phyloP scores from a whole-genome alignment of 73 alveolate genomes.

The Tetrahymena malaccensis region DNA sequence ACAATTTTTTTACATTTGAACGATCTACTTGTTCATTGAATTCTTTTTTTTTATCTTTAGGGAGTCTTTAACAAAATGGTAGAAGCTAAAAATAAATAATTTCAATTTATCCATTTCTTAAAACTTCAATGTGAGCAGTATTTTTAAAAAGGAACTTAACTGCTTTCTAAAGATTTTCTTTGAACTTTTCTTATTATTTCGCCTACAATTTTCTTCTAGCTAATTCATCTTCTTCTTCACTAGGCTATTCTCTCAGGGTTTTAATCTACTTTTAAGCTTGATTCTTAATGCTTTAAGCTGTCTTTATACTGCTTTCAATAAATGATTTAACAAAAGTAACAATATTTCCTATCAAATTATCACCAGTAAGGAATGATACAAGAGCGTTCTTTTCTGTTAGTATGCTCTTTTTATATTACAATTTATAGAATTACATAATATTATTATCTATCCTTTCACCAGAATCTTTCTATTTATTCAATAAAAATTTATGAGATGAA shows the following conservation, averaged over 20 bases:
- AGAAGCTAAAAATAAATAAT: constrained; percentile 32
- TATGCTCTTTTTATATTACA: neutral
- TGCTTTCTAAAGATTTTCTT: constrained; percentile 3
- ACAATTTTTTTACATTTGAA: constrained; percentile 34
- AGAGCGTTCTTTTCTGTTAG: constrained; percentile 13
- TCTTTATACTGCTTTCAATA: constrained; percentile 17
- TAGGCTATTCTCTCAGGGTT: neutral
- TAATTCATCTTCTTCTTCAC: constrained; percentile 9
- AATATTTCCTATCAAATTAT: constrained; percentile 29
- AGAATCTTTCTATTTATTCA: constrained; percentile 18
- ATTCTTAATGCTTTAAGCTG: constrained; percentile 7
- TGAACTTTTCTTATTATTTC: neutral
- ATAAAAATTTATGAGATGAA: neutral
- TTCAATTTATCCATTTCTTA: constrained; percentile 27
- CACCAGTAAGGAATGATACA: constrained; percentile 30
- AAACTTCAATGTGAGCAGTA: constrained; percentile 26
- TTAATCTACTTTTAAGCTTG: neutral
- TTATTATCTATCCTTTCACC: constrained; percentile 33
- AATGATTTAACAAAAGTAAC: constrained; percentile 39
- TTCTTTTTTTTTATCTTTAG: constrained; percentile 38
- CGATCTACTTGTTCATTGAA: constrained; percentile 48
- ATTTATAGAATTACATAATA: constrained; percentile 12
- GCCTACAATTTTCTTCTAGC: constrained; percentile 8
- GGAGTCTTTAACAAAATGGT: constrained; percentile 19
- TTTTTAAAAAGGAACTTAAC: constrained; percentile 20